These are phyloP conservation scores for Cymbopogon flexuosus DNA, from an alignment of 202 grass and related monocot species.

Conservation along the genomic window DNA sequence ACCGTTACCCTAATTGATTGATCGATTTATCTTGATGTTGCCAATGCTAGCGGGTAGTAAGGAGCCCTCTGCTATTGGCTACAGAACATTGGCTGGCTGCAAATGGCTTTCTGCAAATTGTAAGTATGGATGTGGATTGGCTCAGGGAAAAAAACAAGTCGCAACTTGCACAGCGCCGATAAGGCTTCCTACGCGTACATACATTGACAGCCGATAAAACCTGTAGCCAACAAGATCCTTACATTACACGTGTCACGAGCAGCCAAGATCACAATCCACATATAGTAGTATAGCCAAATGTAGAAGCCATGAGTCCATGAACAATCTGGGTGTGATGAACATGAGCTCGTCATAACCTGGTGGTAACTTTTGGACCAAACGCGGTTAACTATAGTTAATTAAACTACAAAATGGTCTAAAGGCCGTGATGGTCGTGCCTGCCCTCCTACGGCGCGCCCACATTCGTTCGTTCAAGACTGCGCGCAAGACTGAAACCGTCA, in stretches of 20 bases:
- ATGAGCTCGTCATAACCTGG: neutral
- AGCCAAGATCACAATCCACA: neutral
- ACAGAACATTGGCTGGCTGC: neutral
- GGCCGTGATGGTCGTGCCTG: slow-evolving; percentile 3
- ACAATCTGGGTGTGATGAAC: neutral
- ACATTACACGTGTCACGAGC: neutral
- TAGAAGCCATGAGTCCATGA: slow-evolving; percentile 1
- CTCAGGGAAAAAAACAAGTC: neutral
- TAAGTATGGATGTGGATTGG: neutral
- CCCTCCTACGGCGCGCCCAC: neutral
- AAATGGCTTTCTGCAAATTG: neutral
- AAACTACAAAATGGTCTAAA: neutral
- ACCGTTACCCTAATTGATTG: neutral
- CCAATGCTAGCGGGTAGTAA: neutral
- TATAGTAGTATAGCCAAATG: neutral
- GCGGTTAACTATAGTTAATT: neutral
- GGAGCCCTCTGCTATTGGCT: neutral
- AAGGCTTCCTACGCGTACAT: neutral
- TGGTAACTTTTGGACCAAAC: neutral
- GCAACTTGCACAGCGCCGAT: neutral
- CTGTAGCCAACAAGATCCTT: neutral
- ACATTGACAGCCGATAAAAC: neutral
- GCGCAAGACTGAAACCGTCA: neutral
- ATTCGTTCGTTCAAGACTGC: slow-evolving; percentile 1
- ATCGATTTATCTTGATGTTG: slow-evolving; percentile 9